Evolutionary conservation across 495 filamentous ascomycete genomes (phyloP), one percentile per base, ranked within the genome.

Genomic region (Aspergillus carlsbadensis): DNA sequence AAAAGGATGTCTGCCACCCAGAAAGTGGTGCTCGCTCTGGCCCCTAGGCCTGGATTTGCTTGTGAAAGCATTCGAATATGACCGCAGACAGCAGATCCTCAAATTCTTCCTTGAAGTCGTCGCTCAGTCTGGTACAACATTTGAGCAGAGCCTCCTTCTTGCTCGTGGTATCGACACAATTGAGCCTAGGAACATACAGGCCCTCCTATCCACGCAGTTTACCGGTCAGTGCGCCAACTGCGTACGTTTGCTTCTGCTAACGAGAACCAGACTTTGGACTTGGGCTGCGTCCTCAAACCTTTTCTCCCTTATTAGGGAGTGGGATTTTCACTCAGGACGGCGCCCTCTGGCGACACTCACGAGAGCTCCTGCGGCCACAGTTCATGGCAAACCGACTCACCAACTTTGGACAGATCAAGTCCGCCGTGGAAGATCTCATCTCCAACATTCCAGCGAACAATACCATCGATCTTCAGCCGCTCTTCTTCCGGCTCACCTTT

Each of bases 291-390:
- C 65, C 67, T 26, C 33, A 65, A 14, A 64, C 66, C 5, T 59
- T 68, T 11, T 60, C 65, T 22, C 69, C 73, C 11, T 55, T 81
- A 17, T 62, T 84, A 22, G 79, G 81, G 2, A 66, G 78, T 10
- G 81, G 81, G 2, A 81, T 85, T 49, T 84, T 85, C 61, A 73
- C 75, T 0, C 73, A 80, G 40, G 78, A 83, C 31, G 81, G 82
- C 1, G 39, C 46, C 31, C 56, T 66, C 5, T 85, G 82, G 82
- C 75, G 74, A 48, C 76, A 72, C 18, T 81, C 77, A 6, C 71
- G 81, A n/a, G 73, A 76, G 18, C 60, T 81, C 14, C 65, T 84
- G 6, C 68, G 73, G 0, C 73, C 61, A 3, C 73, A 76, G 50
- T 81, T 84, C 49, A 59, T 65, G 5, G 63, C 64, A 33, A 56